Base-by-base conservation (phyloP, 768 basidiomycete genomes). In the Kwoniella sp. region DNA sequence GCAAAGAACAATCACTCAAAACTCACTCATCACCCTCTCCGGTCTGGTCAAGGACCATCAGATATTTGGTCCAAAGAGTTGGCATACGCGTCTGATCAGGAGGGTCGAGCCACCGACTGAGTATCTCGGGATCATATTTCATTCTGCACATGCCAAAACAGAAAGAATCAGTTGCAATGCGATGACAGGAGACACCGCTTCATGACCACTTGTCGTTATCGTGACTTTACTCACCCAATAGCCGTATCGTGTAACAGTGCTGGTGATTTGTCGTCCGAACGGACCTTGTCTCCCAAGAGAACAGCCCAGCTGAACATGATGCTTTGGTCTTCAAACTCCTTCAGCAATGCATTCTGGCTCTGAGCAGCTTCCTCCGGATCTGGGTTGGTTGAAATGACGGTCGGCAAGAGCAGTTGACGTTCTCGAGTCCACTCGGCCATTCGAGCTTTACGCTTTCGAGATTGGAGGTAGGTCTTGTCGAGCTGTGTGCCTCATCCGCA, bases 401-500 rank as follows among this genome's bases (percentile, higher is more conserved):
- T 44, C 5, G 57, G 56, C 7, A 52, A 33, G 29, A 57, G 25
- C 21, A 58, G 19, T 27, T 49, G 56, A n/a, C 66, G 22, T 55
- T 67, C 50, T 30, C 51, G 27, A 13, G 40, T 56, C 55, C 58
- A 63, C 21, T 67, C 60, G 8, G 48, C 61, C 22, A 67, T 63
- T 12, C 60, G 44, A 8, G 48, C 27, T 40, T 63, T 63, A 12
- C 61, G 49, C 21, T 63, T 48, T 17, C 49, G 30, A 13, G 57
- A 52, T 12, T 55, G 53, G 19, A 63, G 21, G 36, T 49, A 55
- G 30, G 27, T 59, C 17, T 67, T 59, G 26, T 58, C 44, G 25
- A 67, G 30, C 66, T 67, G 29, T 27, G 22, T 47, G 21, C 27
- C 50, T 30, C 36, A 82, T 81, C 54, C n/a, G n/a, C n/a, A n/a